Evolutionary conservation across 495 filamentous ascomycete species (phyloP), one percentile per base, ranked within the genome.

Genomic region (Neurospora sp.): DNA sequence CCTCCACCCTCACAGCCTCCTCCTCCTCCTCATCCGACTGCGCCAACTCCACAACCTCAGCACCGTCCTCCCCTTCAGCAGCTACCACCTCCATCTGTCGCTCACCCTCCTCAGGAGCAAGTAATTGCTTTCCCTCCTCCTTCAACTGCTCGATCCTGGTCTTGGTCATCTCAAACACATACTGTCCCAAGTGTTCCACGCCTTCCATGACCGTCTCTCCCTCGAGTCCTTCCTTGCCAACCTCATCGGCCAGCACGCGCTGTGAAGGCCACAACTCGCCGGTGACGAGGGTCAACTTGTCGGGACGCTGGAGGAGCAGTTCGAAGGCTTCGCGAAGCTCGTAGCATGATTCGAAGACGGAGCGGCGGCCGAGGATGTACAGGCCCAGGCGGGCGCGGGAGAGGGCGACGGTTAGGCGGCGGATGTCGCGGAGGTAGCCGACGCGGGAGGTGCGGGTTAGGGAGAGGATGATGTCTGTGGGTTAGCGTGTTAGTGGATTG

Each of bases 111-210:
- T 72, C 72, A 5, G 78, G 70, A 14, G 74, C 83, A 0, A 75
- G 73, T 46, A 86, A 18, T 66, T 66, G 73, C 11, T 82, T 82
- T 66, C 83, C 77, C 74, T 86, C 83, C 40, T 79, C 83, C 46
- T 82, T 79, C 70, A 88, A 71, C 78, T 87, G 83, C 78, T 84
- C 80, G 8, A 97, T 83, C 81, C 92, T 96, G 27, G 94, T 93
- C 77, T 91, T 86, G 14, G 95, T 95, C 93, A 99, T 98, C 83
- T 99, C 93, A 83, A 90, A 97, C 31, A 99, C 96, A 83, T 97
- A 98, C 83, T 97, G 93, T 6, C 96, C 96, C 42, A 99, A 83
- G 86, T 99, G 96, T 83, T 98, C 96, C 9, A 98, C 90, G 39
- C 93, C 89, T 77, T 93, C 93, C 93, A 99, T 98, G 9, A 88